Base-by-base conservation (phyloP, 768 basidiomycete genomes). In the Royoungia palumana region DNA sequence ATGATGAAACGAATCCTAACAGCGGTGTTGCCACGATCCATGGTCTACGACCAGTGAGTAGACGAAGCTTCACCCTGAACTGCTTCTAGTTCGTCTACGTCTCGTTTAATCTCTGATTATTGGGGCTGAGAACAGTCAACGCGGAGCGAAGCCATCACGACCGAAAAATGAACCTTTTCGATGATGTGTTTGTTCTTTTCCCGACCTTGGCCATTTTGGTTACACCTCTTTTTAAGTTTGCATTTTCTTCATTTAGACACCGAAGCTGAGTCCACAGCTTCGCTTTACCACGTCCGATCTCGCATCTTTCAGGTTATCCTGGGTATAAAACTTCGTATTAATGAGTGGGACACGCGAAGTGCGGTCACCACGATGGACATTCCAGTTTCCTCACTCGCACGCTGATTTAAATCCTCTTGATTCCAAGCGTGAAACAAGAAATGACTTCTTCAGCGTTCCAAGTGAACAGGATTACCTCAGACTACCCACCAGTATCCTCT, bases 101-200 rank as follows among this genome's bases (percentile, higher is more conserved):
- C 59, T 3, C 30, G 51, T 13, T 47, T 35, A 8, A 54, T 35
- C 41, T 63, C 61, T 21, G 13, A 47, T 3, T 60, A 41, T 36
- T 48, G 51, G 37, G 60, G 37, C 61, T 57, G 32, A 32, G 22
- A 17, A 40, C 17, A 6, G 41, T 60, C 17, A 51, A 30, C 12
- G 27, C 8, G 10, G 9, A 11, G 16, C n/a, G 30, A 24, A n/a
- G 35, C 16, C 19, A 46, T 20, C 21, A 28, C 8, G 13, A 17
- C 27, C 11, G 6, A n/a, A 40, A 32, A 19, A 46, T 8, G 5
- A 12, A 57, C 58, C 48, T 55, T 50, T 44, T 60, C 30, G 2
- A 63, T 55, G 35, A 42, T 52, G 24, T 40, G 41, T n/a, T n/a
- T 53, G 22, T 57, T 40, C 21, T 51, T 10, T 42, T 30, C 14